Evolutionary conservation across 169 alveolate genomes (phyloP), one percentile per base, ranked within the genome.

Genomic region (Cyclospora cayetanensis): DNA sequence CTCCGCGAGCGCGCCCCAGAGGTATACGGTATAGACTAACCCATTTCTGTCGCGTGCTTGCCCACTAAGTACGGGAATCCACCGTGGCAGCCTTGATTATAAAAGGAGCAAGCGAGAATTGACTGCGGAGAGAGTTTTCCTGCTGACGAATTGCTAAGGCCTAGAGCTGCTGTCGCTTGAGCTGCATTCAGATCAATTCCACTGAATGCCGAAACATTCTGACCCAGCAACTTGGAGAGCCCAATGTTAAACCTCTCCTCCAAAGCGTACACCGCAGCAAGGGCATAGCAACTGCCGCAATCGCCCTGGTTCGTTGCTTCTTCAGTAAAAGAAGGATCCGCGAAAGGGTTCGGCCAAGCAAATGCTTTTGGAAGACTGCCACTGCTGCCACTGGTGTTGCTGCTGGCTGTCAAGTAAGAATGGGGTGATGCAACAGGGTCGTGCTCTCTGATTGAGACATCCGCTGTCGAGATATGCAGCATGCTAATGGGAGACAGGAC

Each of bases 231-330:
- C 80, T 92, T 53, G 74, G 93, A 55, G 94, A 93, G 77, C 25
- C 87, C 92, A 52, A 97, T 91, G 80, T 95, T 95, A 43, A 96
- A 79, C 31, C 99, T 84, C 35, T 97, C 92, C 94, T 95, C 96
- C 53, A 96, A 84, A 35, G 94, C 90, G 50, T 76, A 84, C 35
- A 93, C 91, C 29, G 96, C 92, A 7, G 98, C 91, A 43, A 95
- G 85, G 1, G 96, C 95, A 89, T 97, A 97, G 90, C 99, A 97
- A 39, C 97, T 95, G 37, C 99, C 98, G 82, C 99, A 97, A 31
- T 94, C 92, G 1, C 97, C 97, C 85, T 97, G 97, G 37, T 86
- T 66, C 27, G 85, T 29, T 11, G 79, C 84, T 0, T 42, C 39
- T 35, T 65, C 92, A 4, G 29, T 39, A 70, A 66, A 86, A 7